Base-by-base conservation (phyloP, 176 grass and related monocot species). In the Carex kokanica region DNA sequence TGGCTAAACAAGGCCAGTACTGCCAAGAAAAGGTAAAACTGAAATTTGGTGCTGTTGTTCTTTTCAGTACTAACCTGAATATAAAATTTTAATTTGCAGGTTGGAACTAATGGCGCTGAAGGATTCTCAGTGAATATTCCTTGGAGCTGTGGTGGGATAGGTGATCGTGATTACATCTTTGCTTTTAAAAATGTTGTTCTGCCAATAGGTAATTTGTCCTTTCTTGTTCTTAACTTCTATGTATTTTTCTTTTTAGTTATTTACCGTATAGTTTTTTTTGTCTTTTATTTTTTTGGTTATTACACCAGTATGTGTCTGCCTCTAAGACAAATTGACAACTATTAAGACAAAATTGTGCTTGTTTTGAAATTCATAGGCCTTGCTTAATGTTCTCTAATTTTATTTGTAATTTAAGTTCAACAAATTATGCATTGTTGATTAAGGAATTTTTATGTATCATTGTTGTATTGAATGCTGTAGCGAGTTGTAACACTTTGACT, bases 51-150 rank as follows among this genome's bases (percentile, higher is more conserved):
- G 4, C 34, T 84, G 43, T 4, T 69, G 12, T 87, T 20, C 60
- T 73, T 66, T 54, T 52, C 53, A 80, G 67, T 91, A 86, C 40
- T 85, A 61, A 51, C 43, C 60, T 20, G 40, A n/a, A 61, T 80
- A 11, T 78, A 61, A 34, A 36, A 12, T 74, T 80, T 87, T 84
- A 1, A 82, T 68, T 70, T 70, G 61, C 53, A 98, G 92, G 95
- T 98, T 80, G 95, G 95, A 78, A 80, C 36, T 80, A 78, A 86
- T 9, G 95, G 85, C 83, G 95, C 87, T 49, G 40, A 91, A 88
- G 95, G 95, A 60, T 98, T 89, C 75, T 98, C 95, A 0, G 92
- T 98, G 47, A 98, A 98, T 84, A 95, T 98, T 91, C 95, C 95
- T 79, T 98, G 95, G 95, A 95, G 88, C 64, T 59, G 95, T 88